Evolutionary conservation across 148 eudicot genomes (phyloP).

Genomic region (Camellia granthamiana): DNA sequence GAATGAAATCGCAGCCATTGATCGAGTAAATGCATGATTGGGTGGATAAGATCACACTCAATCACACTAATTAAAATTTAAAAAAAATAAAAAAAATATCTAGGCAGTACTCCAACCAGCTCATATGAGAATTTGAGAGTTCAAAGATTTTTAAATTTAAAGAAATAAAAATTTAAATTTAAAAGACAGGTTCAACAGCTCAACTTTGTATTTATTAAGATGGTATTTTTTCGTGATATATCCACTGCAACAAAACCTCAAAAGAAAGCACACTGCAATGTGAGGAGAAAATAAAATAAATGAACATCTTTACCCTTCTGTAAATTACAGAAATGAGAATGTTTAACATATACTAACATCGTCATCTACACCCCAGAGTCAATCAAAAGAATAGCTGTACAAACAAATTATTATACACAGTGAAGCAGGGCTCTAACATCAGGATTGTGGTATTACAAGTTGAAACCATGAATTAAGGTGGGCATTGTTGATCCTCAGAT

Average conservation of each 20-base stretch:
- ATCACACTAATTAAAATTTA: too few species aligned
- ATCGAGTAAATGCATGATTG: too few species aligned
- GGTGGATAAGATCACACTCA: too few species aligned
- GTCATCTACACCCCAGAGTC: slow-evolving; percentile 30
- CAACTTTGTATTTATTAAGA: neutral
- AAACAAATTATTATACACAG: slow-evolving; percentile 50
- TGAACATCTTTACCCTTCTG: neutral
- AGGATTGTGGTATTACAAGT: slow-evolving; percentile 19
- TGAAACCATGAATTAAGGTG: slow-evolving; percentile 20
- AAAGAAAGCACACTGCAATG: neutral
- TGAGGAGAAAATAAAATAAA: neutral
- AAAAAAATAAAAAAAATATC: too few species aligned
- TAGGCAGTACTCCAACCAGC: too few species aligned
- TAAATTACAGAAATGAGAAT: slow-evolving; percentile 19
- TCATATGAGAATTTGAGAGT: too few species aligned
- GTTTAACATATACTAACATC: slow-evolving; percentile 26
- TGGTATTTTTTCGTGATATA: too few species aligned
- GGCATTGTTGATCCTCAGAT: slow-evolving; percentile 42
- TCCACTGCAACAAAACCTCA: too few species aligned
- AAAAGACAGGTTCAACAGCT: neutral
- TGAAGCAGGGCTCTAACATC: slow-evolving; percentile 23
- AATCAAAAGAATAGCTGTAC: slow-evolving; percentile 68
- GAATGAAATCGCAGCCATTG: too few species aligned
- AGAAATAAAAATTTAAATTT: too few species aligned
- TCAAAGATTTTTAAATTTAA: too few species aligned